Base-by-base conservation (phyloP, 345 rosid species). In the Gossypium herbaceum region DNA sequence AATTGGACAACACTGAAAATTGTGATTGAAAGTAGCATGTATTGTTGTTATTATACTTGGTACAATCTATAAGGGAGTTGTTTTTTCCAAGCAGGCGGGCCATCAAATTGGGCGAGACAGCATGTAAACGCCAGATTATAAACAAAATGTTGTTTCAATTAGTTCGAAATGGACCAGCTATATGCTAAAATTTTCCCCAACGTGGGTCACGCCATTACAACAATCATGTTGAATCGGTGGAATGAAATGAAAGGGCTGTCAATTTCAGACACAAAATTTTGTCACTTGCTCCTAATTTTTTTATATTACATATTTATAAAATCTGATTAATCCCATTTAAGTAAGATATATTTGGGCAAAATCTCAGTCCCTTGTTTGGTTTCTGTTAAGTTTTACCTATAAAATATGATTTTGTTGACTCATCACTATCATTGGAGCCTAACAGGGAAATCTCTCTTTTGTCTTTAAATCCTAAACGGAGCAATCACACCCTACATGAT, bases 391-490 rank as follows among this genome's bases (percentile, higher is more conserved):
- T 68, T 56, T 2, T 17, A 69, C 73, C 43, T 29, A 29, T 51
- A 69, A 51, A 52, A 69, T 52, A 69, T 20, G 24, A 51, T 16
- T 69, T 69, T 51, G 45, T 69, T 69, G 73, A 69, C 73, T 51
- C 60, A 51, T 10, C 45, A 69, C 73, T 17, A 69, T 69, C 73
- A 51, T 69, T 69, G 60, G 24, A 69, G 45, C 10, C 73, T 51
- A 51, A 51, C 47, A 17, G 55, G 47, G 73, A 27, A 51, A 51
- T 51, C 73, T 47, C 50, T 69, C 59, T 10, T 27, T 59, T 51
- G 25, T 27, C 29, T 69, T 69, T 69, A 50, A 68, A 52, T 51
- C 1, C 16, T 17, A 63, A 45, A 19, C 16, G 12, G 51, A 47
- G 2, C 51, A 39, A 17, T 64, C 50, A 39, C 24, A 64, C 47